Evolutionary conservation across 129 eudicot genomes (phyloP), one percentile per base, ranked within the genome.

Genomic region (Calendula officinalis): DNA sequence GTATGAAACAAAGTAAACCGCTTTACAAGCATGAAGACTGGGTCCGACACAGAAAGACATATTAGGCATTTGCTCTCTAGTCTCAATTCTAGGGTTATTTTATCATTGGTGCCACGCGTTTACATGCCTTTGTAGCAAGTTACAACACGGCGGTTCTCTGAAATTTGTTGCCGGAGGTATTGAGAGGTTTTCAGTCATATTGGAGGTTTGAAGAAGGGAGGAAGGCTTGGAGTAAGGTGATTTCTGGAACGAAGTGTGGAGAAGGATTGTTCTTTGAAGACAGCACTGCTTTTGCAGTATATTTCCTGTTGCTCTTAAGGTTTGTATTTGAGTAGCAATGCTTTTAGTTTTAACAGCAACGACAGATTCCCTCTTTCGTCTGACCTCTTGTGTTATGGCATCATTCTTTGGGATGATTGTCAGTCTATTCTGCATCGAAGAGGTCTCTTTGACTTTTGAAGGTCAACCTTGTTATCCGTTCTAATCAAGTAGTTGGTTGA

Each of bases 341-440:
- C 11, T 1, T 33, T 30, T 44, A 15, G 0, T 33, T 12, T 32
- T 11, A 40, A 17, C 10, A n/a, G n/a, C n/a, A n/a, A n/a, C n/a
- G n/a, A n/a, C n/a, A n/a, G n/a, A n/a, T n/a, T 94, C 62, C 99
- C 99, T 60, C 92, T 94, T 27, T 35, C 89, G 97, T 47, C 73
- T 94, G 80, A 94, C 99, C 13, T 66, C 75, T 94, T 38, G 97
- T 94, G 66, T 81, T 94, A 0, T 94, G 99, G 99, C 99, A 76
- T 94, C 58, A 94, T 88, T 73, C 84, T 94, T 2, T 94, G 99
- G 99, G 99, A 94, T 73, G 99, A 94, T n/a, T 94, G 99, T n/a
- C n/a, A n/a, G n/a, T n/a, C n/a, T n/a, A n/a, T n/a, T n/a, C n/a
- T n/a, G n/a, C n/a, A n/a, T n/a, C n/a, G n/a, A n/a, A n/a, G n/a